Evolutionary conservation across 345 rosid genomes (phyloP).

Genomic region (Firmiana major): DNA sequence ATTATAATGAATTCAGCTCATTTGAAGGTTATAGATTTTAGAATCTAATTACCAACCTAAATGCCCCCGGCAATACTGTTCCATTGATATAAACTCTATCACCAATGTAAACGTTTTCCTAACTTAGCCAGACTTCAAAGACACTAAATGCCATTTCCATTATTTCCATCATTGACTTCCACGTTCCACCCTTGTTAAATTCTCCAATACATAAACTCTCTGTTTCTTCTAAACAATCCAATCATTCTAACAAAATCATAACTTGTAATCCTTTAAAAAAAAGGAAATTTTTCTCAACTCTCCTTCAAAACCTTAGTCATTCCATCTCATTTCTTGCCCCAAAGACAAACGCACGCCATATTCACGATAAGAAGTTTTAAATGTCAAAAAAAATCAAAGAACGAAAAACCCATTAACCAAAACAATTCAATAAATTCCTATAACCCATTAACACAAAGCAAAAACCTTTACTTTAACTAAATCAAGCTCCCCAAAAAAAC

Average conservation of each 20-base stretch:
- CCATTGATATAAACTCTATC: not conserved
- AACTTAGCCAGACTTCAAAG: not conserved
- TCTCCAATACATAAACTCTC: not conserved
- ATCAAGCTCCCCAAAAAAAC: constrained; percentile 7
- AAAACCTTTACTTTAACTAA: constrained; percentile 3
- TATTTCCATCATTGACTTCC: not conserved
- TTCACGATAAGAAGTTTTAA: not conserved
- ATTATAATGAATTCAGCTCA: no score
- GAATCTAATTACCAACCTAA: not conserved
- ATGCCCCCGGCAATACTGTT: not conserved
- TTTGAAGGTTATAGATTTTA: not conserved
- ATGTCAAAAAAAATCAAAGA: not conserved
- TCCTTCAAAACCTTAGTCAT: not conserved
- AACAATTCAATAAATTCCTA: not conserved
- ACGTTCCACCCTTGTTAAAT: not conserved
- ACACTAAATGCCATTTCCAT: constrained; percentile 1
- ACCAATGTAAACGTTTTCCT: not conserved
- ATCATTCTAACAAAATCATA: not conserved
- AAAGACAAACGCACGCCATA: not conserved
- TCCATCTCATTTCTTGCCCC: not conserved
- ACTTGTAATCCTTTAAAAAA: not conserved
- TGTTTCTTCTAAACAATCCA: not conserved
- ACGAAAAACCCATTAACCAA: not conserved
- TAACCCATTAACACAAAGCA: not conserved
- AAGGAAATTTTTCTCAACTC: not conserved